Evolutionary conservation across 169 alveolate species (phyloP).

Genomic region (Plasmodium ovale): DNA sequence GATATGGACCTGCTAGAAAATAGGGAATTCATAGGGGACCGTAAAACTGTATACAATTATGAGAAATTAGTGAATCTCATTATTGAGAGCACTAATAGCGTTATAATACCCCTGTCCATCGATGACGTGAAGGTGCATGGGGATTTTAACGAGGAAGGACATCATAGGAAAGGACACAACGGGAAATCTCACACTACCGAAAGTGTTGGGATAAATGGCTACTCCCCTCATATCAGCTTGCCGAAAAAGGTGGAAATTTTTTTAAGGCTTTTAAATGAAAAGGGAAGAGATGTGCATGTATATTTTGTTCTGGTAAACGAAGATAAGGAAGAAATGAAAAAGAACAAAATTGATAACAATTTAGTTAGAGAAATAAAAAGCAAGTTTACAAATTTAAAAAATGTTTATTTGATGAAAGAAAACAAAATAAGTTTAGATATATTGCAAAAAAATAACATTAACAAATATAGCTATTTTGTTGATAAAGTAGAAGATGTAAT

Average conservation of each 20-base stretch:
- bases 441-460: slow-evolving; percentile 36
- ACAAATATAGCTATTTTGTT: slow-evolving; percentile 8
- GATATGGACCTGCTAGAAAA: slow-evolving; percentile 55
- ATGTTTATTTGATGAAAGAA: slow-evolving; percentile 42
- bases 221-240: neutral
- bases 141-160: neutral
- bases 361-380: slow-evolving; percentile 16
- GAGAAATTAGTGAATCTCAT: slow-evolving; percentile 25
- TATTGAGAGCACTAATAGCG: slow-evolving; percentile 36
- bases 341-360: neutral
- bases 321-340: neutral
- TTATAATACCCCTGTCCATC: slow-evolving; percentile 27
- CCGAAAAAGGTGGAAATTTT: slow-evolving; percentile 42
- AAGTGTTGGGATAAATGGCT: neutral
- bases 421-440: slow-evolving; percentile 18
- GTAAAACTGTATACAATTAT: slow-evolving; percentile 21
- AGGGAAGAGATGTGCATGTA: slow-evolving; percentile 19
- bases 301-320: slow-evolving; percentile 32
- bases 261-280: slow-evolving; percentile 36
- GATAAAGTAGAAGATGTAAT: slow-evolving; percentile 21
- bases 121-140: slow-evolving; percentile 6
- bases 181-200: neutral
- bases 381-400: slow-evolving; percentile 28
- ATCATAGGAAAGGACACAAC: neutral
- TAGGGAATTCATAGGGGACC: slow-evolving; percentile 17